Conservation (phyloP, 345 rosid species). For the Hibiscus trionum region DNA sequence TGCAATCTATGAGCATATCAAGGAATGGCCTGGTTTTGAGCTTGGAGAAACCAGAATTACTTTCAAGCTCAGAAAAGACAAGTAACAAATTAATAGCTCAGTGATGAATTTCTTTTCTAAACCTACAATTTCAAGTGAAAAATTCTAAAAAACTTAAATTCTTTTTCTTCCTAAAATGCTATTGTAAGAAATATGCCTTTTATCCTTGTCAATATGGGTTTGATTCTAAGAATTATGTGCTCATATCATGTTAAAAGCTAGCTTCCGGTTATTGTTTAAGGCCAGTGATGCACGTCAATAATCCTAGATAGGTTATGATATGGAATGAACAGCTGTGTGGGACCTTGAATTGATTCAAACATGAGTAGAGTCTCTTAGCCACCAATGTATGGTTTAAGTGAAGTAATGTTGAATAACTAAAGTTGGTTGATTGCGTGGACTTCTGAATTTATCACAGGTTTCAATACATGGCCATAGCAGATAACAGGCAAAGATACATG, state of each 20-base stretch:
- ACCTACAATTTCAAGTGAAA: not conserved
- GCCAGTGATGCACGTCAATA: not conserved
- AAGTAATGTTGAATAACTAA: not conserved
- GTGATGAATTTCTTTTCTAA: not conserved
- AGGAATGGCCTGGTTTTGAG: constrained; percentile 87
- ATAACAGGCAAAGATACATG: constrained; percentile 80
- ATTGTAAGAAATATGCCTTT: not conserved
- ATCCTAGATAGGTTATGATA: not conserved
- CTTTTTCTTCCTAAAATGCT: not conserved
- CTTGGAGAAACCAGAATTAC: constrained; percentile 81
- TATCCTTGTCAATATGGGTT: not conserved
- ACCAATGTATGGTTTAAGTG: not conserved
- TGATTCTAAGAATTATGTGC: not conserved
- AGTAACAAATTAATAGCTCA: constrained; percentile 32
- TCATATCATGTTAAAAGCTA: not conserved
- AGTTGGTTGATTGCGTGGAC: constrained; percentile 9
- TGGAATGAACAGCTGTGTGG: not conserved
- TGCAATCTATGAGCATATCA: constrained; percentile 70
- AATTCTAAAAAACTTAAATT: not conserved
- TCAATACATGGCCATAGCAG: constrained; percentile 84
- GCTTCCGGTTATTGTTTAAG: not conserved
- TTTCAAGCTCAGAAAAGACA: constrained; percentile 95
- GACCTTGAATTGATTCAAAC: not conserved
- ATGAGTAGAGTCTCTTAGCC: not conserved
- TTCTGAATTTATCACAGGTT: constrained; percentile 46